Percentiles rank a stretch among this genome's conserved stretches.
These are phyloP conservation scores for Alternaria longipes DNA, from an alignment of 2,329 filamentous ascomycete genomes.

Conservation along the genomic window DNA sequence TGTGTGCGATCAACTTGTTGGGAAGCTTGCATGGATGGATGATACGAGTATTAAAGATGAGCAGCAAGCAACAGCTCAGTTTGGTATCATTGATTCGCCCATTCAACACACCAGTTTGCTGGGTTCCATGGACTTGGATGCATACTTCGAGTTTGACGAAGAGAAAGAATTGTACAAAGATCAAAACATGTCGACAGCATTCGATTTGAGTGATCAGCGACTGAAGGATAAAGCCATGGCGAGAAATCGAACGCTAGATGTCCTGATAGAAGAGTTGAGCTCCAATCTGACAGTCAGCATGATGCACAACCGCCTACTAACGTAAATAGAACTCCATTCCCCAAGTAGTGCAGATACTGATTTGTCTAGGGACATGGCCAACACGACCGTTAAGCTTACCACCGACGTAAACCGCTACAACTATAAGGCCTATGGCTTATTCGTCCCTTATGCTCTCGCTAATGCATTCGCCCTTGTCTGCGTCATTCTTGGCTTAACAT, in stretches of 20 bases:
- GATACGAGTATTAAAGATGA: not conserved
- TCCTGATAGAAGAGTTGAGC: not conserved
- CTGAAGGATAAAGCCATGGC: not conserved
- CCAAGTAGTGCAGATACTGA: not conserved
- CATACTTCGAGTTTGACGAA: constrained; percentile 1
- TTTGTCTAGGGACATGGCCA: not conserved
- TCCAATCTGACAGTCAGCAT: not conserved
- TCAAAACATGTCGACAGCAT: not conserved
- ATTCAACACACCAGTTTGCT: constrained; percentile 1
- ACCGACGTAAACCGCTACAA: not conserved
- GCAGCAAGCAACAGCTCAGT: not conserved
- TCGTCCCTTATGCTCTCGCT: constrained; percentile 17
- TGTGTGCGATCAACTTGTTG: constrained; percentile 26
- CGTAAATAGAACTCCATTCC: not conserved
- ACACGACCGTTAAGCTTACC: not conserved
- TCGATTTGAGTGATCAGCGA: not conserved
- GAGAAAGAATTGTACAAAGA: constrained; percentile 1
- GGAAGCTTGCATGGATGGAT: constrained; percentile 19
- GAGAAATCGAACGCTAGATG: not conserved
- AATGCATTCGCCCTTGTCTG: constrained; percentile 17
- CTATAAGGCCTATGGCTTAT: not conserved
- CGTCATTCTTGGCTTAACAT: constrained; percentile 1
- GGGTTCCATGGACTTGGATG: not conserved
- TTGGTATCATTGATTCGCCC: not conserved
- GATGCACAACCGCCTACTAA: not conserved